A percentile compares a stretch with the other conserved stretches of the same genome.
These are phyloP conservation scores for Pulveroboletus sp. DNA, from an alignment of 768 basidiomycete species.

Conservation along the genomic window DNA sequence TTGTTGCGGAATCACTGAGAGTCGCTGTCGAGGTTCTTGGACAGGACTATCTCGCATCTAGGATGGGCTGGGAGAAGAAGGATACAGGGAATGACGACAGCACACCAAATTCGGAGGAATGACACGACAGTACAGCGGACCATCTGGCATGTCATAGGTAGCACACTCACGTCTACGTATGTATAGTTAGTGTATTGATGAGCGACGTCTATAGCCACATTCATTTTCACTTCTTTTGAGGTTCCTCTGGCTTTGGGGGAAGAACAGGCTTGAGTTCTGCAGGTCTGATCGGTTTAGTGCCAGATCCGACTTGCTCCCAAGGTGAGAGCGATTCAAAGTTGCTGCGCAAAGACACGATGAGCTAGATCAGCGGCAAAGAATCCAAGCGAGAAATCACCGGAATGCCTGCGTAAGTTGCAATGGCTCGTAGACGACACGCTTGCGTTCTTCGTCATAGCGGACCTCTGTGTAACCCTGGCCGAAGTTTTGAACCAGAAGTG, in stretches of 20 bases:
- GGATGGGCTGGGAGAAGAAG: slow-evolving; percentile 77
- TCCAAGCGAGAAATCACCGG: slow-evolving; percentile 50
- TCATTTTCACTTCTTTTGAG: slow-evolving; percentile 65
- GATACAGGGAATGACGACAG: slow-evolving; percentile 8
- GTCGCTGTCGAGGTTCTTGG: slow-evolving; percentile 87
- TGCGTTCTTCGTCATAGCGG: slow-evolving; percentile 95
- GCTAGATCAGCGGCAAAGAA: neutral
- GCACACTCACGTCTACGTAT: slow-evolving; percentile 5
- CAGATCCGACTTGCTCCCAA: slow-evolving; percentile 91
- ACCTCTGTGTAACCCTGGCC: slow-evolving; percentile 95
- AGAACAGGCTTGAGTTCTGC: slow-evolving; percentile 73
- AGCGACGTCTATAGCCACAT: neutral
- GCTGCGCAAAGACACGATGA: slow-evolving; percentile 36
- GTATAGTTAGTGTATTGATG: slow-evolving; percentile 11
- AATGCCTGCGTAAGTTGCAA: slow-evolving; percentile 97
- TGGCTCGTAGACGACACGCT: slow-evolving; percentile 96
- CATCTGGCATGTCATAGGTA: slow-evolving; percentile 6
- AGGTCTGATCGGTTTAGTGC: slow-evolving; percentile 53
- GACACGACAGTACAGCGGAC: slow-evolving; percentile 10
- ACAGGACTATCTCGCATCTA: slow-evolving; percentile 81
- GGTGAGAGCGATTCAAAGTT: slow-evolving; percentile 93
- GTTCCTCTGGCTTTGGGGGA: slow-evolving; percentile 69
- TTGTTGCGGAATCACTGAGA: slow-evolving; percentile 81
- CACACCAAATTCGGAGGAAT: slow-evolving; percentile 1
- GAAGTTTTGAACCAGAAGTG: neutral